Conservation (phyloP, 768 basidiomycete species). For the Tulasnella sp. region DNA sequence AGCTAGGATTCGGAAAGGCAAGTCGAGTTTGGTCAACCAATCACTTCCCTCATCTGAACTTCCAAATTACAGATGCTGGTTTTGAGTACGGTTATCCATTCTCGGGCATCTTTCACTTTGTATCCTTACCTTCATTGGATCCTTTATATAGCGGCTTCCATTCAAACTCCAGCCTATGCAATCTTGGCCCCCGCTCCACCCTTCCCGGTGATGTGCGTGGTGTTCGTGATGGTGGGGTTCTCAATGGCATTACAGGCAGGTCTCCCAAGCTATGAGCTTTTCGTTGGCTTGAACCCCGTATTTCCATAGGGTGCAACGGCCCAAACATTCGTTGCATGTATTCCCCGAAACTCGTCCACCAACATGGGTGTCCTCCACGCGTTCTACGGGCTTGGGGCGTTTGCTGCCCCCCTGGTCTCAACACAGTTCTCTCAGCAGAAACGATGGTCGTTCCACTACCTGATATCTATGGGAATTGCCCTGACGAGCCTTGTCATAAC, state of each 20-base stretch:
- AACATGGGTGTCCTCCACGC: slow-evolving; percentile 72
- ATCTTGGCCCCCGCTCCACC: slow-evolving; percentile 57
- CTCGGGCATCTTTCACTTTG: neutral
- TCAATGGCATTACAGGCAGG: slow-evolving; percentile 42
- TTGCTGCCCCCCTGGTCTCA: slow-evolving; percentile 52
- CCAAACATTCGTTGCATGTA: slow-evolving; percentile 62
- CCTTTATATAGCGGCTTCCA: slow-evolving; percentile 39
- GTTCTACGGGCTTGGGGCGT: slow-evolving; percentile 56
- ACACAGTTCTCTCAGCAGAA: slow-evolving; percentile 48
- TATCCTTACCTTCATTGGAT: neutral
- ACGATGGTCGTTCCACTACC: slow-evolving; percentile 47
- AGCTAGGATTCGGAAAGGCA: slow-evolving; percentile 31
- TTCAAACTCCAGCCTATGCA: slow-evolving; percentile 53
- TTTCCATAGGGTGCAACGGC: slow-evolving; percentile 43
- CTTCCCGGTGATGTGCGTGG: slow-evolving; percentile 59
- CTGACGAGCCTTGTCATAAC: slow-evolving; percentile 37
- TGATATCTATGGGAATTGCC: slow-evolving; percentile 44
- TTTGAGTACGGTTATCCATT: neutral
- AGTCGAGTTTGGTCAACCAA: neutral
- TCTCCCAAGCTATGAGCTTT: slow-evolving; percentile 41
- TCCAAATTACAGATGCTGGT: neutral
- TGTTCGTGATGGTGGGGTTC: slow-evolving; percentile 49
- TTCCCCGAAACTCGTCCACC: slow-evolving; percentile 52
- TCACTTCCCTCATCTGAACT: neutral
- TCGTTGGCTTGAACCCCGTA: slow-evolving; percentile 1